Evolutionary conservation across 2,329 filamentous ascomycete species (phyloP), one percentile per base, ranked within the genome.

Genomic region (Penicillium vulpinum): DNA sequence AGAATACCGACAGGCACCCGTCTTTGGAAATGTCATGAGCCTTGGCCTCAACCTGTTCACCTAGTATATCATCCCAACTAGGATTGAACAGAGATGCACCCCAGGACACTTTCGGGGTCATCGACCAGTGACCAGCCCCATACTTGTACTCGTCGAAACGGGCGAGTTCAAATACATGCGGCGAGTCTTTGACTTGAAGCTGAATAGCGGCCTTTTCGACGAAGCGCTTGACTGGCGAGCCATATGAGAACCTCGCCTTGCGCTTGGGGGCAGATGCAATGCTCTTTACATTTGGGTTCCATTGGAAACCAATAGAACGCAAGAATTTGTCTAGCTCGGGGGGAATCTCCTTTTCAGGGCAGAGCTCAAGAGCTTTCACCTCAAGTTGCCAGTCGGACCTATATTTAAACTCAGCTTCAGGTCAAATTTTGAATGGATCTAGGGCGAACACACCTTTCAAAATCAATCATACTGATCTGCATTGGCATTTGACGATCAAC

Each of bases 301-400:
- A 56, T 16, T 33, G 4, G 50, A 46, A 48, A 28, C 36, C 9
- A 6, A 49, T 22, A 35, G 45, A 31, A 35, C 36, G 28, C 33
- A 22, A 45, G 33, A 62, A 55, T 24, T 35, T 54, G 4, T 61
- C 47, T 2, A 53, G 48, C 4, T 54, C 46, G 2, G 50, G 40
- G 29, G 57, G 26, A 55, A 65, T 18, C 58, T 60, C 52, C 4
- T 50, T 50, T 11, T 46, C 52, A 35, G 70, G 62, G 11, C 76
- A 63, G 24, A 78, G 73, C 26, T 75, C 68, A 11, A 78, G 57
- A 4, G 71, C 67, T 58, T 74, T 74, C 54, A 78, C 70, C 54
- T 77, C 73, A 10, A 77, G 60, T 56, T 77, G 71, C 67, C 76
- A 76, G 57, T 78, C 76, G 15, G 70, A 70, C 41, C 75, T 77